phyloP scores from a whole-genome alignment of 257 asterid species.

The Forsythia suspensa region DNA sequence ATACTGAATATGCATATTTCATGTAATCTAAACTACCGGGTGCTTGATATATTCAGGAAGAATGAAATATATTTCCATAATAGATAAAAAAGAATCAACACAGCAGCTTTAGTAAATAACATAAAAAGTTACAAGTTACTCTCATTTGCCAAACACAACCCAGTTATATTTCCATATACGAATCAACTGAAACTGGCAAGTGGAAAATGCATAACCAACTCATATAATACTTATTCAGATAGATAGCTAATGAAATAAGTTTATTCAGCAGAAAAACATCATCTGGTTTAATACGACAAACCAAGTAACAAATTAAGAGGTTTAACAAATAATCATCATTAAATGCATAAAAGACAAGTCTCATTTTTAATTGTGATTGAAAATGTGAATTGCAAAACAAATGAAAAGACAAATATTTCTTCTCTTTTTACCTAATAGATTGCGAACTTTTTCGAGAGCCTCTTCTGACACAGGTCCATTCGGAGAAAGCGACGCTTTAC shows the following conservation, averaged over 20 bases:
- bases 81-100: neutral
- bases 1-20: neutral
- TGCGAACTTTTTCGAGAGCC: conserved; percentile 79
- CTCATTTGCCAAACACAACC: neutral
- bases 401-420: conserved; percentile 14
- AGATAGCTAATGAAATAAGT: neutral
- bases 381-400: neutral
- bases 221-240: conserved; percentile 7
- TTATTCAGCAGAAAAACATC: neutral
- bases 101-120: conserved; percentile 7
- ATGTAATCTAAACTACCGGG: neutral
- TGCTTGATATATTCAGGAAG: neutral
- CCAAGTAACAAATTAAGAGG: neutral
- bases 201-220: conserved; percentile 15
- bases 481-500: conserved; percentile 84
- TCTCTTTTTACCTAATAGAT: conserved; percentile 68
- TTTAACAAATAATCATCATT: neutral
- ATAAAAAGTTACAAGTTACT: conserved; percentile 9
- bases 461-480: conserved; percentile 95
- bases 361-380: neutral
- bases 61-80: neutral
- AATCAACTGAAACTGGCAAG: conserved; percentile 15
- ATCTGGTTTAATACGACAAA: conserved; percentile 12
- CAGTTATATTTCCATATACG: neutral
- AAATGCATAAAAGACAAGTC: conserved; percentile 10